Evolutionary conservation across 164 flowering plant species (phyloP), one percentile per base, ranked within the genome.

Genomic region (Macadamia tetraphylla): DNA sequence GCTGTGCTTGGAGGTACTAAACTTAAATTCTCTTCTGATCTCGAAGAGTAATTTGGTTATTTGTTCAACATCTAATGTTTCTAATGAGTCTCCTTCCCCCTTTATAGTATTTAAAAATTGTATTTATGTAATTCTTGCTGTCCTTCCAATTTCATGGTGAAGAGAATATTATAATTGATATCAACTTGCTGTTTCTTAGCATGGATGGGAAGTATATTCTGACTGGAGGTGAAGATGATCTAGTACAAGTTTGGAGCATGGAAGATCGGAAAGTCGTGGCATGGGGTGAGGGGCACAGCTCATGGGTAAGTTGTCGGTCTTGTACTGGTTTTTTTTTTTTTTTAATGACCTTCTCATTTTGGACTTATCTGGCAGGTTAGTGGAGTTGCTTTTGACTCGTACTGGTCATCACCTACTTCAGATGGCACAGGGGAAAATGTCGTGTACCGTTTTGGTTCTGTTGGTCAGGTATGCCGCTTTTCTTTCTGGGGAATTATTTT

Each of bases 271-370:
- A 91, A 76, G 86, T 95, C 73, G 91, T 95, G 30, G 99, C 99
- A 66, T 95, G 99, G 99, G 97, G 97, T 6, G 99, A 95, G 78
- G 99, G 99, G 9, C 99, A 95, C 76, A 89, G 80, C 73, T 95
- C 99, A 62, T 95, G 98, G 98, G 99, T 94, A 76, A 78, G 88
- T 71, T 75, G 57, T 5, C 5, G 1, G 40, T 35, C 40, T 46
- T 46, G 51, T 46, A 46, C 51, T 46, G 3, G 8, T 1, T 46
- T 3, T 46, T 11, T 46, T 46, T 46, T 57, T 40, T 58, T 57
- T 51, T 43, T 9, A 23, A 62, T 67, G 43, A 49, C 49, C 31
- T n/a, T 77, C 65, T 67, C 29, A 23, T 35, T 29, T 60, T 40
- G 51, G 29, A 23, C 9, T 70, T 60, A 58, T 13, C 13, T 73